Conservation (phyloP, 2,329 filamentous ascomycete genomes). For the Aspergillus brasiliensis region DNA sequence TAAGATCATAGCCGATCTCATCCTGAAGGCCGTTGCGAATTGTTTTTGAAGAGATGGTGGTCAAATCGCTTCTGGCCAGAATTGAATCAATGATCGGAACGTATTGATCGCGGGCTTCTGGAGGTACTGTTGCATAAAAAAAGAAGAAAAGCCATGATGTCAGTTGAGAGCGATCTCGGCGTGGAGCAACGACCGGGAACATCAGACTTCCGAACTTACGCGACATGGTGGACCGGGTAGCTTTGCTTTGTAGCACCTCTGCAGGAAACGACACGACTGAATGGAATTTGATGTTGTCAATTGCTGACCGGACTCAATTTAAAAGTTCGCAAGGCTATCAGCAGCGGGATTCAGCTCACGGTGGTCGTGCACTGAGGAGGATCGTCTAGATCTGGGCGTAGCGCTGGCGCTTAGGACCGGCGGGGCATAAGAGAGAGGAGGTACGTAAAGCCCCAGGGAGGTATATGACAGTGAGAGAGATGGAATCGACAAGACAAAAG, state of each 20-base stretch:
- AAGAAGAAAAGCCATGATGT: constrained; percentile 18
- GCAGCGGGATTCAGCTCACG: constrained; percentile 3
- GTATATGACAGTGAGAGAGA: constrained; percentile 2
- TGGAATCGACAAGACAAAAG: neutral
- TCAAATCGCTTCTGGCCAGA: constrained; percentile 61
- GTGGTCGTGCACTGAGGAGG: constrained; percentile 14
- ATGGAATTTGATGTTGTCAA: constrained; percentile 14
- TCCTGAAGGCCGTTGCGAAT: constrained; percentile 66
- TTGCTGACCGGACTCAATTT: constrained; percentile 3
- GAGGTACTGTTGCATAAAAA: constrained; percentile 45
- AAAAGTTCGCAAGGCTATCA: constrained; percentile 4
- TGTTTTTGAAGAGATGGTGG: constrained; percentile 66
- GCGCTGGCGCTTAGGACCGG: constrained; percentile 43
- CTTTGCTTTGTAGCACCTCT: constrained; percentile 11
- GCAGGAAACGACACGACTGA: neutral
- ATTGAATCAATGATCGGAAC: constrained; percentile 65
- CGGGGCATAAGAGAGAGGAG: constrained; percentile 34
- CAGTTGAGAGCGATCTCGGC: constrained; percentile 23
- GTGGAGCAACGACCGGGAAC: constrained; percentile 24
- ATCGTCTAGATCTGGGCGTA: constrained; percentile 25
- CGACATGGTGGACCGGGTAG: constrained; percentile 35
- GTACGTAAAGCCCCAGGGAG: constrained; percentile 1
- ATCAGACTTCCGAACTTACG: constrained; percentile 34
- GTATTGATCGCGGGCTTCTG: constrained; percentile 54
- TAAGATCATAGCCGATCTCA: constrained; percentile 62